Percentiles rank a stretch among this genome's conserved stretches.
These are phyloP conservation scores for Cucurbita pepo DNA, from an alignment of 306 rosid genomes.

Conservation along the genomic window DNA sequence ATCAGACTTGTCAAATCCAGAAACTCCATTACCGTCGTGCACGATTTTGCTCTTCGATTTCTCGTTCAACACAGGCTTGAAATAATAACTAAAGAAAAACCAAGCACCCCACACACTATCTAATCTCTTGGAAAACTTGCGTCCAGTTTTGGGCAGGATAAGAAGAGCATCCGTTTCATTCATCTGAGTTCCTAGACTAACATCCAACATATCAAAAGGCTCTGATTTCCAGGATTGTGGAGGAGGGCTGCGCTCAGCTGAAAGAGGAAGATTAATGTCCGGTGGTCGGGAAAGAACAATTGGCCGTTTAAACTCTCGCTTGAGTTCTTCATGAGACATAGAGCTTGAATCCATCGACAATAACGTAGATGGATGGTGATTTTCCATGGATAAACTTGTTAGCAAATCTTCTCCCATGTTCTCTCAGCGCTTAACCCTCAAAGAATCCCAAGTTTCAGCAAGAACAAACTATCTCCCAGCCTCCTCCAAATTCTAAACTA, in stretches of 20 bases:
- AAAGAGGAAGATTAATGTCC: constrained; percentile 22
- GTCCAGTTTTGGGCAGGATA: constrained; percentile 9
- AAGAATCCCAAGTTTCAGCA: not conserved
- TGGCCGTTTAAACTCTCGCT: constrained; percentile 11
- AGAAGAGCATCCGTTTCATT: constrained; percentile 11
- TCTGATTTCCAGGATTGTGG: constrained; percentile 16
- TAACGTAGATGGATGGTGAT: constrained; percentile 21
- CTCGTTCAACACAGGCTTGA: constrained; percentile 23
- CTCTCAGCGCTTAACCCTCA: not conserved
- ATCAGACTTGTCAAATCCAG: constrained; percentile 26
- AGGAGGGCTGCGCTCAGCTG: constrained; percentile 18
- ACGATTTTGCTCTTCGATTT: constrained; percentile 16
- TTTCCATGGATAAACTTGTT: constrained; percentile 21
- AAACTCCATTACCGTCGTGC: constrained; percentile 15
- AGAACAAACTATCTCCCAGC: constrained; percentile 1
- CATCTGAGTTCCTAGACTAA: constrained; percentile 18
- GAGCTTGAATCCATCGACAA: constrained; percentile 26
- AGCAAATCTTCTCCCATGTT: constrained; percentile 27
- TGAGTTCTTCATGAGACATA: constrained; percentile 20
- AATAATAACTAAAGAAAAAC: constrained; percentile 22
- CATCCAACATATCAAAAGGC: constrained; percentile 20
- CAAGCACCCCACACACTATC: constrained; percentile 30
- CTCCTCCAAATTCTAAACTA: not conserved
- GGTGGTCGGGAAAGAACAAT: constrained; percentile 17
- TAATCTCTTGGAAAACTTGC: constrained; percentile 17